Conservation (phyloP, 495 filamentous ascomycete genomes). For the Penicillium manginii region DNA sequence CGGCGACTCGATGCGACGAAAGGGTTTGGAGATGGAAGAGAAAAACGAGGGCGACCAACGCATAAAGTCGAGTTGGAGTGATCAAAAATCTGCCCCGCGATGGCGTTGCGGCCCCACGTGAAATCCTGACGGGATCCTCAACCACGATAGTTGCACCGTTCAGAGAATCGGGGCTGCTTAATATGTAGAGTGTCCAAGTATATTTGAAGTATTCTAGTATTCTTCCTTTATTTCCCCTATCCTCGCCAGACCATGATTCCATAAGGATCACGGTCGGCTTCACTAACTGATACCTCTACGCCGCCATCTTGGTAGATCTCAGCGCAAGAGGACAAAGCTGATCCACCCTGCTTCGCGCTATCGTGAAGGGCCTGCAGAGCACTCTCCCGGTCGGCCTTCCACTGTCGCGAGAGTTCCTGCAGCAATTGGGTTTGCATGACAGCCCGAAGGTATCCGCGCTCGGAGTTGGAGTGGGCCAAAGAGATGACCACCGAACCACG, state of each 20-base stretch:
- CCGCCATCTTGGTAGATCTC: conserved; percentile 53
- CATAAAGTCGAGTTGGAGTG: conserved; percentile 10
- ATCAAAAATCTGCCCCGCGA: conserved; percentile 19
- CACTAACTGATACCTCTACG: conserved; percentile 72
- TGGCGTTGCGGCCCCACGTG: conserved; percentile 26
- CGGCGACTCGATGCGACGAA: conserved; percentile 39
- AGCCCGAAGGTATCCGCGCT: conserved; percentile 75
- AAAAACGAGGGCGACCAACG: conserved; percentile 14
- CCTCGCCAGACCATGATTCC: conserved; percentile 62
- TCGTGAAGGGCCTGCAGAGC: conserved; percentile 34
- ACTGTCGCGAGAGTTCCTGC: conserved; percentile 56
- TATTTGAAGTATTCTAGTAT: background rate
- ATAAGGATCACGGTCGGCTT: conserved; percentile 79
- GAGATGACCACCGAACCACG: conserved; percentile 83
- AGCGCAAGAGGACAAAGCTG: conserved; percentile 34
- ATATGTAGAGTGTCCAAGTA: background rate
- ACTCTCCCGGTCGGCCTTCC: conserved; percentile 48
- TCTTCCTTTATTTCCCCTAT: background rate
- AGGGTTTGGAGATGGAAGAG: conserved; percentile 36
- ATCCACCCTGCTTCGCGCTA: conserved; percentile 27
- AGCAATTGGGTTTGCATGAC: conserved; percentile 70
- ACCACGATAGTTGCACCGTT: too few species aligned
- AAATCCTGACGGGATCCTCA: too few species aligned
- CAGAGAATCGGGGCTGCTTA: too few species aligned
- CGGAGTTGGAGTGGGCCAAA: conserved; percentile 89